Conservation (phyloP, 257 asterid genomes). For the Solanum ossicruentum region DNA sequence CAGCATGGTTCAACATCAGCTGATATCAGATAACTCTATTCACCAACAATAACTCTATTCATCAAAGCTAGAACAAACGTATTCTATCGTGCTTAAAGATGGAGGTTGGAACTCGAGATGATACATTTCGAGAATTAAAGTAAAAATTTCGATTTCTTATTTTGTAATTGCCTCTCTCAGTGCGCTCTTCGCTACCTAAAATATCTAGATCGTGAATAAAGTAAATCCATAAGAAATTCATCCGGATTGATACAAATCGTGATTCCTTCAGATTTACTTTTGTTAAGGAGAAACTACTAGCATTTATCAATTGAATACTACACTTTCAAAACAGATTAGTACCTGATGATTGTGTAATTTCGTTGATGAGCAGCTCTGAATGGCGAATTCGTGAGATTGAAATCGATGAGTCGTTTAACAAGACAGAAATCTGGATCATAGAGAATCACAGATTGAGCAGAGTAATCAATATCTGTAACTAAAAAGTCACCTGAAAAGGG, state of each 20-base stretch:
- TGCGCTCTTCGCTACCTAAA: too few relatives aligned
- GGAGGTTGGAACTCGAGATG: too few relatives aligned
- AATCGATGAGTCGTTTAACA: constrained; percentile 36
- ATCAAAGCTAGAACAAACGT: too few relatives aligned
- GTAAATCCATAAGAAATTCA: neutral
- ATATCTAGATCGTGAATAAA: neutral
- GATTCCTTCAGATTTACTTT: neutral
- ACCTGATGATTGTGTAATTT: constrained; percentile 34
- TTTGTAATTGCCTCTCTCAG: too few relatives aligned
- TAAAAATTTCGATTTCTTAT: too few relatives aligned
- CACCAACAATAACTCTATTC: too few relatives aligned
- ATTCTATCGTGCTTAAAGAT: too few relatives aligned
- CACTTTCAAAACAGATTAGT: neutral
- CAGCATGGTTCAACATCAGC: too few relatives aligned
- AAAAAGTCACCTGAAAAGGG: constrained; percentile 60
- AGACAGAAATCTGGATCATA: constrained; percentile 54
- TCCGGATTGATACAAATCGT: neutral
- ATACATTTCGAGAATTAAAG: too few relatives aligned
- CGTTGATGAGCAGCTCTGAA: constrained; percentile 18
- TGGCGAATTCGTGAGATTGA: constrained; percentile 25
- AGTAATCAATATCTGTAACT: constrained; percentile 53
- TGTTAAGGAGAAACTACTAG: neutral
- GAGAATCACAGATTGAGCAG: constrained; percentile 26
- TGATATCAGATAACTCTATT: too few relatives aligned
- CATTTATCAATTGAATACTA: neutral